Evolutionary conservation across 2,329 filamentous ascomycete genomes (phyloP).

Genomic region (Aspergillus glaucus): DNA sequence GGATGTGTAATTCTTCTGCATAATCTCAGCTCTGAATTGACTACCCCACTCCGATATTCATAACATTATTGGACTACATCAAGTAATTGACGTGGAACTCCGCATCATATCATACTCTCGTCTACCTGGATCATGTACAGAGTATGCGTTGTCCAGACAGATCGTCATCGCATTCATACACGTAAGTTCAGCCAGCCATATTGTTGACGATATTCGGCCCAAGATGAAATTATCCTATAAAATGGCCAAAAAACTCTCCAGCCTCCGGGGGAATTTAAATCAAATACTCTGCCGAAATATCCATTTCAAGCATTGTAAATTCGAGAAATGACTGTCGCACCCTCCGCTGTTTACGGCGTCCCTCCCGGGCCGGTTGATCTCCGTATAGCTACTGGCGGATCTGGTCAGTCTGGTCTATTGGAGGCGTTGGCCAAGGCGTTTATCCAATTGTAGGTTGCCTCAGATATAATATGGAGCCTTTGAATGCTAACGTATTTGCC

Average conservation of each 20-base stretch:
- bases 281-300: not conserved
- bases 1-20: too few species aligned
- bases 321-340: not conserved
- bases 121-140: too few species aligned
- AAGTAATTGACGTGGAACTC: too few species aligned
- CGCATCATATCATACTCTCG: too few species aligned
- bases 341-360: not conserved
- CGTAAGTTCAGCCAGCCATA: not conserved
- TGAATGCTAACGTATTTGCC: not conserved
- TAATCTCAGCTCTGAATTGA: too few species aligned
- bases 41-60: too few species aligned
- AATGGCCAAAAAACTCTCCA: not conserved
- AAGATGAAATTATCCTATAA: not conserved
- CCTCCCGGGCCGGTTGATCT: not conserved
- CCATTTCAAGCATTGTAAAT: not conserved
- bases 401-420: not conserved
- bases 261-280: not conserved
- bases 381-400: not conserved
- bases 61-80: too few species aligned
- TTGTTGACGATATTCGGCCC: not conserved
- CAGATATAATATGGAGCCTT: not conserved
- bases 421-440: not conserved
- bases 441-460: not conserved
- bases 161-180: too few species aligned
- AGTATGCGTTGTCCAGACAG: too few species aligned